phyloP scores from a whole-genome alignment of 2,329 filamentous ascomycete species.

The Sporothrix pseudoabietina region DNA sequence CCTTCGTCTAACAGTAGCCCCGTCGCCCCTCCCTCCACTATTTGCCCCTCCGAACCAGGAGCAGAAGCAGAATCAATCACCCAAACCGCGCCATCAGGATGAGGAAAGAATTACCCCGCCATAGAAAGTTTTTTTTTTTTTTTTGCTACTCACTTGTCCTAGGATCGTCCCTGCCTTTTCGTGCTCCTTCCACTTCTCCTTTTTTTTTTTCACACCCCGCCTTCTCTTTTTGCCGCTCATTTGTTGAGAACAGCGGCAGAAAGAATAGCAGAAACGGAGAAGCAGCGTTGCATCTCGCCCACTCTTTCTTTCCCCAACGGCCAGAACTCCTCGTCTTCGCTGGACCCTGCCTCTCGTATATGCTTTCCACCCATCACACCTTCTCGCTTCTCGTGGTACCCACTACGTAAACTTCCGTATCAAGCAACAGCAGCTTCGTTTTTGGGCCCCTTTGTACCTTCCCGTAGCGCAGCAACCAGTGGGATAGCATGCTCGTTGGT shows the following conservation, averaged over 20 bases:
- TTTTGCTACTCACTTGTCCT: neutral
- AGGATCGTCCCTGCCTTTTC: slow-evolving; percentile 9
- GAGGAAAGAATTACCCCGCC: slow-evolving; percentile 30
- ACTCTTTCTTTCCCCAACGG: slow-evolving; percentile 24
- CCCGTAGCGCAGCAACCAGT: slow-evolving; percentile 27
- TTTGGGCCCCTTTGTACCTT: slow-evolving; percentile 15
- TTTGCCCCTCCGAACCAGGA: slow-evolving; percentile 27
- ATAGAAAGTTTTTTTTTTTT: slow-evolving; percentile 17
- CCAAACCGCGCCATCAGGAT: slow-evolving; percentile 25
- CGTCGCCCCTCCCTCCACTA: neutral
- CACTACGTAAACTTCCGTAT: slow-evolving; percentile 24
- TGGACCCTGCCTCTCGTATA: neutral
- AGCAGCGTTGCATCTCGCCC: neutral
- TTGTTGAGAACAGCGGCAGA: slow-evolving; percentile 6
- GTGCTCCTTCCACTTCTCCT: neutral
- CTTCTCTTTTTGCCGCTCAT: slow-evolving; percentile 3
- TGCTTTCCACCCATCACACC: neutral
- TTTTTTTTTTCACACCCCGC: slow-evolving; percentile 18
- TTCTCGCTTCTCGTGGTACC: slow-evolving; percentile 4
- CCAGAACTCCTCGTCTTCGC: slow-evolving; percentile 26
- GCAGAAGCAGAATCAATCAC: slow-evolving; percentile 4
- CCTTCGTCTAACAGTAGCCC: neutral
- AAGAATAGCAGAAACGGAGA: neutral
- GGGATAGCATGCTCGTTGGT: slow-evolving; percentile 1
- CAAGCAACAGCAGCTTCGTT: neutral